phyloP scores from a whole-genome alignment of 257 asterid species.

The Linderniella brevidens region DNA sequence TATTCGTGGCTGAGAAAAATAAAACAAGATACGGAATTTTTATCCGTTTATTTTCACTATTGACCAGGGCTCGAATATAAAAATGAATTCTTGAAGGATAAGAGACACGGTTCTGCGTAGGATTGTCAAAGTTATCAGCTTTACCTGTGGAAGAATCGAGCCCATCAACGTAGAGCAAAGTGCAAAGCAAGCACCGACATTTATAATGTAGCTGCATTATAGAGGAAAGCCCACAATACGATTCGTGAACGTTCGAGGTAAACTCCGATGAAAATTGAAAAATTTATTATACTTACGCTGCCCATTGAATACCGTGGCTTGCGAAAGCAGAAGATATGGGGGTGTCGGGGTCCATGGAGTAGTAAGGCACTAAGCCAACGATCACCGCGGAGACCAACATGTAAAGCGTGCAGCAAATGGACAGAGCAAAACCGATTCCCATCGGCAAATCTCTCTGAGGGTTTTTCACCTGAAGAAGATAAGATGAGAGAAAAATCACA shows the following conservation, averaged over 20 bases:
- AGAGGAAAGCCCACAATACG: constrained; percentile 6
- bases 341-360: constrained; percentile 89
- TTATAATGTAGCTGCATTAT: constrained; percentile 46
- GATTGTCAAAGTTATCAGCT: neutral
- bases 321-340: constrained; percentile 95
- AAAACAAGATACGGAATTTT: neutral
- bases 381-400: constrained; percentile 94
- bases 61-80: neutral
- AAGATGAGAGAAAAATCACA: constrained; percentile 3
- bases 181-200: constrained; percentile 83
- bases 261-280: constrained; percentile 3
- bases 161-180: constrained; percentile 96
- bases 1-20: constrained; percentile 60
- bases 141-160: constrained; percentile 89
- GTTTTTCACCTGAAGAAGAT: constrained; percentile 51
- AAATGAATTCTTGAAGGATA: neutral
- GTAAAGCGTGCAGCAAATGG: constrained; percentile 68
- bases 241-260: neutral
- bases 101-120: neutral
- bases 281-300: constrained; percentile 65
- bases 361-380: constrained; percentile 92
- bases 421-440: constrained; percentile 78
- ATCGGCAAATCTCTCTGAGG: constrained; percentile 95
- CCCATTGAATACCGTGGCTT: constrained; percentile 71
- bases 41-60: no score